Conservation (phyloP, 1,139 yeast species). For the Zygotorulaspora mrakii region DNA sequence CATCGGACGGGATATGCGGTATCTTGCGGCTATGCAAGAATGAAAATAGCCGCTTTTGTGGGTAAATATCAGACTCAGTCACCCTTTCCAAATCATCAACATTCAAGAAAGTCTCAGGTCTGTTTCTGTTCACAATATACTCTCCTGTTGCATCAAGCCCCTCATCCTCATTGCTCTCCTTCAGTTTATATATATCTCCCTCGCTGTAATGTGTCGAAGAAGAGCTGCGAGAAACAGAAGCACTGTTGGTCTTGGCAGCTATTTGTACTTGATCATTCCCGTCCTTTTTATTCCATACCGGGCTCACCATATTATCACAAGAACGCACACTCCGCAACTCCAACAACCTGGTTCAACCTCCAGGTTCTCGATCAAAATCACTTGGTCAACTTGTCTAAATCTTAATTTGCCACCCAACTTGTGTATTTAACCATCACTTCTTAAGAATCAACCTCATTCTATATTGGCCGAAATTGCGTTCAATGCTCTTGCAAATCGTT, state of each 20-base stretch:
- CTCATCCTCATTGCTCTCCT: slow-evolving; percentile 6
- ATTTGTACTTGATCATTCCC: not conserved
- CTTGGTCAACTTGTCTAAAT: too few species aligned
- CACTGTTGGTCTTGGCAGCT: not conserved
- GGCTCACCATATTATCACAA: not conserved
- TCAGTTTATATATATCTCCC: not conserved
- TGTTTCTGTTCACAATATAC: slow-evolving; percentile 26
- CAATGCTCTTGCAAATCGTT: too few species aligned
- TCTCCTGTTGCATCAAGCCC: slow-evolving; percentile 22
- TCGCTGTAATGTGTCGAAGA: slow-evolving; percentile 2
- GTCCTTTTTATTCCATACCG: not conserved
- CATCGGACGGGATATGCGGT: slow-evolving; percentile 51
- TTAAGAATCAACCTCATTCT: too few species aligned
- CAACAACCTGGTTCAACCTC: not conserved
- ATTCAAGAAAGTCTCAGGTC: slow-evolving; percentile 34
- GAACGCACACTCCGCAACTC: too few species aligned
- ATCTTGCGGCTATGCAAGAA: slow-evolving; percentile 42
- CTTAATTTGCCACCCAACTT: too few species aligned
- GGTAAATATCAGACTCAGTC: slow-evolving; percentile 32
- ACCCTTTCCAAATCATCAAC: slow-evolving; percentile 34
- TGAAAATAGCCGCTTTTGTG: slow-evolving; percentile 42
- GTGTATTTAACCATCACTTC: too few species aligned
- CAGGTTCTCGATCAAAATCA: too few species aligned
- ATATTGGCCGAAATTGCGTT: too few species aligned
- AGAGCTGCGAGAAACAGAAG: slow-evolving; percentile 1